Evolutionary conservation across 805 yeast genomes (phyloP).

Genomic region (Maudiozyma pseudohumilis): DNA sequence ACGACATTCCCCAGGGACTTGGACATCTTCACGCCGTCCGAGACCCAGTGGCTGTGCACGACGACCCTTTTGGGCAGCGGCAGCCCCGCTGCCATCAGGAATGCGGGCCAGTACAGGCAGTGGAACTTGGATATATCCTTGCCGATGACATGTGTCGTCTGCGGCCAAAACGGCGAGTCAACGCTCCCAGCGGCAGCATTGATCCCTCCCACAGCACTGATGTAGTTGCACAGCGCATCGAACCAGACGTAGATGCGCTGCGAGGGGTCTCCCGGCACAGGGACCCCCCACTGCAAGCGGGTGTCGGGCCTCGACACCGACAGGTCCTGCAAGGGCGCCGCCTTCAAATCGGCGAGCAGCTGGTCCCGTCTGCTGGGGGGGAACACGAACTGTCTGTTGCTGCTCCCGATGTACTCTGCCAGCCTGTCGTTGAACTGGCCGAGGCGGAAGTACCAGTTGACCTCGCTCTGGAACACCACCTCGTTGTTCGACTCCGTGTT

Average conservation of each 20-base stretch:
- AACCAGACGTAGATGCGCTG: constrained; percentile 95
- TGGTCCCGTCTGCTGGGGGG: constrained; percentile 51
- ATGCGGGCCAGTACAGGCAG: constrained; percentile 88
- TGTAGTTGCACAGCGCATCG: constrained; percentile 81
- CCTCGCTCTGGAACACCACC: constrained; percentile 68
- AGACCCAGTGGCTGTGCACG: constrained; percentile 92
- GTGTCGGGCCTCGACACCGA: constrained; percentile 80
- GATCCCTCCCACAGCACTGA: constrained; percentile 63
- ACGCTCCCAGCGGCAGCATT: constrained; percentile 4
- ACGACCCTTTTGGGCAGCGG: constrained; percentile 63
- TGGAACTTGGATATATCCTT: constrained; percentile 88
- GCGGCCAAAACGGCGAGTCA: constrained; percentile 16
- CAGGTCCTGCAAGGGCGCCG: constrained; percentile 46
- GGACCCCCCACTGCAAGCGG: constrained; percentile 81
- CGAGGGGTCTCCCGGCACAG: constrained; percentile 67
- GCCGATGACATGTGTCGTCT: constrained; percentile 74
- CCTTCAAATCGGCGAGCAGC: constrained; percentile 48
- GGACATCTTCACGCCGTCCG: constrained; percentile 87
- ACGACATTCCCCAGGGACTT: constrained; percentile 89
- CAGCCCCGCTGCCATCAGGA: constrained; percentile 72
- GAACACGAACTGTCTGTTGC: constrained; percentile 48
- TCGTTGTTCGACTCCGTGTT: constrained; percentile 61
- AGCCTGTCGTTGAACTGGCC: constrained; percentile 49
- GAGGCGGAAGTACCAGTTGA: constrained; percentile 76
- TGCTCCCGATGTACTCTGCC: constrained; percentile 33